Evolutionary conservation across 495 filamentous ascomycete species (phyloP).

Genomic region (Xylaria grammica): DNA sequence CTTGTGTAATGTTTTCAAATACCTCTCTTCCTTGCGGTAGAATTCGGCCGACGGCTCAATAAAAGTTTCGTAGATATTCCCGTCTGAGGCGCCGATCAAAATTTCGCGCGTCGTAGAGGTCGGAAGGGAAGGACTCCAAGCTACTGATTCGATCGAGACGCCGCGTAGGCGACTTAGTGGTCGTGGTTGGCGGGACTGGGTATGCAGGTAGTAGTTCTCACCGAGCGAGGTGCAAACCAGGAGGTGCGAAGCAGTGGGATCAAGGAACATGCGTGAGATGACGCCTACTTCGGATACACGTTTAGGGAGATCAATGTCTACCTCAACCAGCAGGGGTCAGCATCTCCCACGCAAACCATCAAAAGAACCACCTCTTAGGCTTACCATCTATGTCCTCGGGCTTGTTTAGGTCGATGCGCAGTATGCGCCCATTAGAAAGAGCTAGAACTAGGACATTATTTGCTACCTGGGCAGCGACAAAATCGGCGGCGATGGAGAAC

Average conservation of each 20-base stretch:
- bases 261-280: conserved; percentile 94
- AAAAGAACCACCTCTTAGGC: conserved; percentile 14
- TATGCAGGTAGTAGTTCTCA: conserved; percentile 98
- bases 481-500: conserved; percentile 89
- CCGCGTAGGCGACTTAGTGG: conserved; percentile 81
- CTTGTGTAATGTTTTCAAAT: conserved; percentile 80
- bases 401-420: conserved; percentile 91
- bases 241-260: conserved; percentile 93
- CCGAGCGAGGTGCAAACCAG: conserved; percentile 88
- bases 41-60: conserved; percentile 93
- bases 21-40: conserved; percentile 92
- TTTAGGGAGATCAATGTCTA: conserved; percentile 97
- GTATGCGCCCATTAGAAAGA: conserved; percentile 82
- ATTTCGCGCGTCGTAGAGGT: conserved; percentile 95
- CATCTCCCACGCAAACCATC: conserved; percentile 3
- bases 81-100: conserved; percentile 88
- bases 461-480: conserved; percentile 93
- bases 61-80: conserved; percentile 93
- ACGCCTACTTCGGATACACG: conserved; percentile 87
- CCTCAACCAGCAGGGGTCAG: conserved; percentile 18
- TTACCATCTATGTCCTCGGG: conserved; percentile 94
- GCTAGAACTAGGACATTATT: conserved; percentile 96
- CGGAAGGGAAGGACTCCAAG: conserved; percentile 97
- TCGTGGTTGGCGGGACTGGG: conserved; percentile 87
- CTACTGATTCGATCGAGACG: conserved; percentile 83